phyloP scores from a whole-genome alignment of 2,329 filamentous ascomycete genomes.

The Aspergillus sp. region DNA sequence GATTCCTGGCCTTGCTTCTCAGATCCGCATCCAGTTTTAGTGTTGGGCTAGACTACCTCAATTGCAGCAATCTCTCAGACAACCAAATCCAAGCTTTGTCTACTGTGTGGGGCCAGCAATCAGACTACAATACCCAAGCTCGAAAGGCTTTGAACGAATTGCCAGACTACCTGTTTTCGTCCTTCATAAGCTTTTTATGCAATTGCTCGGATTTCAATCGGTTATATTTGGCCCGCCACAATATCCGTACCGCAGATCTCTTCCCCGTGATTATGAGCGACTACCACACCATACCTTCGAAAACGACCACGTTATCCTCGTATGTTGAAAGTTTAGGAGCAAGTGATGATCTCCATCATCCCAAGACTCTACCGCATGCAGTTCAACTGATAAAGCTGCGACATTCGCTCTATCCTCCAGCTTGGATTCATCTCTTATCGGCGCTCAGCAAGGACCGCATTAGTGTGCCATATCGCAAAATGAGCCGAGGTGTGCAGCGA shows the following conservation, averaged over 20 bases:
- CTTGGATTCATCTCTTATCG: conserved; percentile 35
- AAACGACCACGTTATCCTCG: conserved; percentile 15
- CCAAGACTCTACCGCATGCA: conserved; percentile 31
- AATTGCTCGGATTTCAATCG: conserved; percentile 18
- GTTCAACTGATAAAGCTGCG: conserved; percentile 28
- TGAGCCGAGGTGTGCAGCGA: conserved; percentile 21
- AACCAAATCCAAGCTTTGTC: conserved; percentile 26
- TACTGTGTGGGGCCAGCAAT: conserved; percentile 14
- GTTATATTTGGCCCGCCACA: conserved; percentile 5
- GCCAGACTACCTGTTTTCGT: conserved; percentile 36
- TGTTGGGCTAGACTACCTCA: conserved; percentile 40
- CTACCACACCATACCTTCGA: neutral
- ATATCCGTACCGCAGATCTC: conserved; percentile 16
- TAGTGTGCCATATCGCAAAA: conserved; percentile 9
- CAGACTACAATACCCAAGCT: conserved; percentile 9
- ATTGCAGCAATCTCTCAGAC: conserved; percentile 28
- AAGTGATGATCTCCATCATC: conserved; percentile 14
- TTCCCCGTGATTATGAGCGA: conserved; percentile 23
- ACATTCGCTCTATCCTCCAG: conserved; percentile 22
- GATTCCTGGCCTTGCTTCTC: conserved; percentile 49
- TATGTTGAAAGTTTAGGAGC: conserved; percentile 8
- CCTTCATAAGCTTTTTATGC: conserved; percentile 42
- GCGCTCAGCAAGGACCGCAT: conserved; percentile 21
- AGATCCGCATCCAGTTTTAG: conserved; percentile 34
- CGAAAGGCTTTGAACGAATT: conserved; percentile 21